A percentile compares a stretch with the other conserved stretches of the same genome.
Evolutionary conservation across 1,284 basidiomycete genomes (phyloP).

Genomic region (Schizophyllum amplum): DNA sequence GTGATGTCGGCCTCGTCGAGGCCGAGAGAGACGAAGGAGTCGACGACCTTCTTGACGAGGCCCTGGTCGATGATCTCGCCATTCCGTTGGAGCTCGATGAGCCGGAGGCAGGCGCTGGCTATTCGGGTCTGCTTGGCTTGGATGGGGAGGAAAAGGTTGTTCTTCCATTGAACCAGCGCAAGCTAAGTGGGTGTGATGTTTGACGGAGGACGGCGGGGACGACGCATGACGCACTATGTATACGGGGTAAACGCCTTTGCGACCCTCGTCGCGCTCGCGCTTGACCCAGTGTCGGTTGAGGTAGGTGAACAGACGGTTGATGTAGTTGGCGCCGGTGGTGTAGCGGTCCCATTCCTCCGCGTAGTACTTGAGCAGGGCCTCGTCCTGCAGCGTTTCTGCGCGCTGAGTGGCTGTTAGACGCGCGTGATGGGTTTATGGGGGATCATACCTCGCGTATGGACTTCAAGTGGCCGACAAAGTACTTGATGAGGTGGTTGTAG

Average conservation of each 20-base stretch:
- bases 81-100: constrained; percentile 91
- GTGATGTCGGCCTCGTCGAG: constrained; percentile 89
- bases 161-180: constrained; percentile 94
- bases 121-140: constrained; percentile 78
- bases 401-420: constrained; percentile 35
- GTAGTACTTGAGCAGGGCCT: constrained; percentile 88
- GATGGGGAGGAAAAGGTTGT: constrained; percentile 84
- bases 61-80: constrained; percentile 93
- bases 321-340: constrained; percentile 93
- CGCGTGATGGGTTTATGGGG: not conserved
- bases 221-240: constrained; percentile 69
- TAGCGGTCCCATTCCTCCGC: constrained; percentile 94
- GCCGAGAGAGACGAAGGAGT: constrained; percentile 94
- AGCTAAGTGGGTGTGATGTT: constrained; percentile 42
- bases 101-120: constrained; percentile 80
- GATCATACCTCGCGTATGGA: constrained; percentile 34
- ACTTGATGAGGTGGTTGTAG: constrained; percentile 81
- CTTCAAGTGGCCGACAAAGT: constrained; percentile 75
- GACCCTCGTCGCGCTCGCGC: constrained; percentile 94
- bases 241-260: constrained; percentile 91
- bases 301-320: constrained; percentile 94
- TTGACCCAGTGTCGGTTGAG: constrained; percentile 99
- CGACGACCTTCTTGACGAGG: constrained; percentile 93
- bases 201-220: not conserved
- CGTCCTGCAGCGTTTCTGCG: constrained; percentile 77